Evolutionary conservation across 2,329 filamentous ascomycete genomes (phyloP).

Genomic region (Talaromyces piceae): DNA sequence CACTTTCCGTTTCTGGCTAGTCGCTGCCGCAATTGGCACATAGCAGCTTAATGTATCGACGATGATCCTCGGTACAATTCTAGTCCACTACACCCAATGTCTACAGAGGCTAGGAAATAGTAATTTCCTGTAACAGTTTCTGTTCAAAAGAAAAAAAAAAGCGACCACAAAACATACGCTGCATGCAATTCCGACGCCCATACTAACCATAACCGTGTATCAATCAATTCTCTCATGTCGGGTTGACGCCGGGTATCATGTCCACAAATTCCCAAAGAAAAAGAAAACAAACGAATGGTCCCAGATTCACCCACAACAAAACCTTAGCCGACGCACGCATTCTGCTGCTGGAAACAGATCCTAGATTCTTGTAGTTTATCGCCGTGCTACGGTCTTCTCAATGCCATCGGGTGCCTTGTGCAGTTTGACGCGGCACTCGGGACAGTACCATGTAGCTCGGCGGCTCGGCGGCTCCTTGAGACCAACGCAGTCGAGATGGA

Average conservation of each 20-base stretch:
- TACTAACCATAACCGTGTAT: not conserved
- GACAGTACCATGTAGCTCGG: conserved; percentile 59
- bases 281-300: too few species aligned
- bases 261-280: conserved; percentile 4
- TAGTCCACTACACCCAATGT: too few species aligned
- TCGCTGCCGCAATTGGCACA: too few species aligned
- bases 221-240: conserved; percentile 2
- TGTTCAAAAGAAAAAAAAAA: not conserved
- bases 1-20: too few species aligned
- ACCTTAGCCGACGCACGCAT: not conserved
- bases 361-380: conserved; percentile 8
- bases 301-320: not conserved
- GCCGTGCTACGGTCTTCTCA: conserved; percentile 28
- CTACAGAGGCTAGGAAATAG: too few species aligned
- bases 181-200: not conserved
- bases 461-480: conserved; percentile 52
- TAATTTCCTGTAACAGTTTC: too few species aligned
- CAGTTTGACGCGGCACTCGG: conserved; percentile 49
- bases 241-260: conserved; percentile 10
- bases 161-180: not conserved
- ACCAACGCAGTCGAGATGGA: conserved; percentile 55
- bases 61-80: too few species aligned
- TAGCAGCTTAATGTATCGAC: too few species aligned
- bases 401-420: conserved; percentile 37
- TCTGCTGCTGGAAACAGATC: not conserved